These are phyloP conservation scores for Arthrobotrys sphaeroides DNA, from an alignment of 2,329 filamentous ascomycete species.

Conservation along the genomic window DNA sequence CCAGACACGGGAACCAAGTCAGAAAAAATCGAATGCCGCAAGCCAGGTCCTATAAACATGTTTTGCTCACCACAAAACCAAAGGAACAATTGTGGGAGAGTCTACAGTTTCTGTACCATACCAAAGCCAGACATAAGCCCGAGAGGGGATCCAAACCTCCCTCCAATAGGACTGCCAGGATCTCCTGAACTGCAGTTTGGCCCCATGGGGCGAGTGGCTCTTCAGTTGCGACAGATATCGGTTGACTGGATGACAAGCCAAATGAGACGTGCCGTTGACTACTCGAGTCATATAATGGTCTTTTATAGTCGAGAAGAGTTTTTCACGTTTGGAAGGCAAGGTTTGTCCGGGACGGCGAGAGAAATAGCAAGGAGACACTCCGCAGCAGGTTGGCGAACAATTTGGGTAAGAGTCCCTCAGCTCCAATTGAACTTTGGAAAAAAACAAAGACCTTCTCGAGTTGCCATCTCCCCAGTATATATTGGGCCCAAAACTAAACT, in stretches of 20 bases:
- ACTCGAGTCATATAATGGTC: background rate
- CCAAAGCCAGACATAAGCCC: background rate
- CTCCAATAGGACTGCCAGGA: background rate
- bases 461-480: too few species aligned
- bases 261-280: background rate
- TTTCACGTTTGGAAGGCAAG: background rate
- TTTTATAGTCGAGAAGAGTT: constrained; percentile 8
- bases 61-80: constrained; percentile 22
- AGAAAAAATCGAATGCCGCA: background rate
- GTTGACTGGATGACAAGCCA: constrained; percentile 4
- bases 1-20: too few species aligned
- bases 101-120: background rate
- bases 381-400: constrained; percentile 23
- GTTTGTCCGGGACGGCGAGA: background rate
- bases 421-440: too few species aligned
- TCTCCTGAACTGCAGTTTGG: background rate
- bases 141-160: background rate
- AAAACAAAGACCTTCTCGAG: too few species aligned
- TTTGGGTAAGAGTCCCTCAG: constrained; percentile 12
- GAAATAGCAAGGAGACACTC: background rate
- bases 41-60: background rate
- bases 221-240: constrained; percentile 3
- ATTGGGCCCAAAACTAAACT: too few species aligned
- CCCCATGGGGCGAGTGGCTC: background rate
- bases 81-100: constrained; percentile 20